A percentile compares a stretch with the other conserved stretches of the same genome.
Conservation (phyloP, 176 grass and related monocot species). For the Microstegium vimineum region DNA sequence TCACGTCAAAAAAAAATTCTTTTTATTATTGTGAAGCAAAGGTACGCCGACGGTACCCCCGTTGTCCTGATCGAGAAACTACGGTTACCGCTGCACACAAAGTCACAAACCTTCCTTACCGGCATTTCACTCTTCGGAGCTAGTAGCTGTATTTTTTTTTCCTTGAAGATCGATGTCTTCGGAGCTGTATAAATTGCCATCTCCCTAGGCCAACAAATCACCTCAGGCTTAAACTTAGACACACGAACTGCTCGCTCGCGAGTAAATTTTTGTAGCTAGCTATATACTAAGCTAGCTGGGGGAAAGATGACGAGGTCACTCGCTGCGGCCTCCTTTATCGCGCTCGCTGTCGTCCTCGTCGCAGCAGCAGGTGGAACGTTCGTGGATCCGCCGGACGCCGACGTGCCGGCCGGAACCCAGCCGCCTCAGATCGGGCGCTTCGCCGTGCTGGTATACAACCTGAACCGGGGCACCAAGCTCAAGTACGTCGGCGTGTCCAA, state of each 20-base stretch:
- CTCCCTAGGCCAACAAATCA: background rate
- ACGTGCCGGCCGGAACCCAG: slow-evolving; percentile 11
- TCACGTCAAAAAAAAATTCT: background rate
- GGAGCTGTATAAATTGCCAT: background rate
- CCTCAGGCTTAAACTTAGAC: background rate
- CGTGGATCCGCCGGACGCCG: background rate
- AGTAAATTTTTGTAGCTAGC: background rate
- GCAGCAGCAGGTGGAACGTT: background rate
- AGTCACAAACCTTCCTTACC: slow-evolving; percentile 26
- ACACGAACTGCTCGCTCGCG: background rate
- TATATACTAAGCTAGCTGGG: background rate
- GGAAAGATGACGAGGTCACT: slow-evolving; percentile 11
- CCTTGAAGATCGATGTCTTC: too few relatives aligned
- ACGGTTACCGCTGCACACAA: slow-evolving; percentile 16
- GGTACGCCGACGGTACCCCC: background rate
- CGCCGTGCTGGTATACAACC: slow-evolving; percentile 43
- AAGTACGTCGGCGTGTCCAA: slow-evolving; percentile 17
- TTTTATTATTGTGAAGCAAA: background rate
- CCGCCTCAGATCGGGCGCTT: slow-evolving; percentile 21
- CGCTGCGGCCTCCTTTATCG: background rate
- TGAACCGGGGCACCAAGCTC: slow-evolving; percentile 16
- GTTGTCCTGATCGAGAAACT: slow-evolving; percentile 8
- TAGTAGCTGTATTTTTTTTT: too few relatives aligned
- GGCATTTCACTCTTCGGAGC: background rate
- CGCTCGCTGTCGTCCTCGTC: background rate